These are phyloP conservation scores for Apiospora hydei DNA, from an alignment of 2,329 filamentous ascomycete genomes.

Conservation along the genomic window DNA sequence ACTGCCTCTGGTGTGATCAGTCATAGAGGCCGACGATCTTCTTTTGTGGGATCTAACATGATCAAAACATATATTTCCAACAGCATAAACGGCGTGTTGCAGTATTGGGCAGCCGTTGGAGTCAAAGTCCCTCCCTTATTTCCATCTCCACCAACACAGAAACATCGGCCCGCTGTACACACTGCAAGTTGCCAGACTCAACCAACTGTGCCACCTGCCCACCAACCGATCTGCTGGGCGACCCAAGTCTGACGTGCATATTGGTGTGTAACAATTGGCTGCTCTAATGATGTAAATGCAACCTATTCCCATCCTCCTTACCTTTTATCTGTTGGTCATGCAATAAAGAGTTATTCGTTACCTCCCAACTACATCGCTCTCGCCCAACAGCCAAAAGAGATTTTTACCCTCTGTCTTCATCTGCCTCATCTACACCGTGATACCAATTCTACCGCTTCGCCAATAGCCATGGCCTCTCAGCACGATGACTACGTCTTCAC, in stretches of 20 bases:
- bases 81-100: no score
- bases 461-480: constrained; percentile 23
- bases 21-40: neutral
- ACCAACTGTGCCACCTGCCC: no score
- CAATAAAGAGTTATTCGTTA: neutral
- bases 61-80: neutral
- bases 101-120: no score
- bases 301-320: neutral
- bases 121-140: no score
- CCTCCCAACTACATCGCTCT: neutral
- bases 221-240: neutral
- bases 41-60: neutral
- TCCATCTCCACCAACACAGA: no score
- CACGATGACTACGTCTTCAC: constrained; percentile 26
- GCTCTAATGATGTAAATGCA: neutral
- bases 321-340: neutral
- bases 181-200: neutral
- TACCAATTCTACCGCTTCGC: neutral
- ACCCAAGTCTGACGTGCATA: no score
- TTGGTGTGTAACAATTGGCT: neutral
- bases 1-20: neutral
- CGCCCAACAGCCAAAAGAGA: neutral
- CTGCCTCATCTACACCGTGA: neutral
- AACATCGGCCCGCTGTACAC: no score
- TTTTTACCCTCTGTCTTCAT: neutral